Evolutionary conservation across 805 yeast genomes (phyloP), one percentile per base, ranked within the genome.

Genomic region (Candida railenensis): DNA sequence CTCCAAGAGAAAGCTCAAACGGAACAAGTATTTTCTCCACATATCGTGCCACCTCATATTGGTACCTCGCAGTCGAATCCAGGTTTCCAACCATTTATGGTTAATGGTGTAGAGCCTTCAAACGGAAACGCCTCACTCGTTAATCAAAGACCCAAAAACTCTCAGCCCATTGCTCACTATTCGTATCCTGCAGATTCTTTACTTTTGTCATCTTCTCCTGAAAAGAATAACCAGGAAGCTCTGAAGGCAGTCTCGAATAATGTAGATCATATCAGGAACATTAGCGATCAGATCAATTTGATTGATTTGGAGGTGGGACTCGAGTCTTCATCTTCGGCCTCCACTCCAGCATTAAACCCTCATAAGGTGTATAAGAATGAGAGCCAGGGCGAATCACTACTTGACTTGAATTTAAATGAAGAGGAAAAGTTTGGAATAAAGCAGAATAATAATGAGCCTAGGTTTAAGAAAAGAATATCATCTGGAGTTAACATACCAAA

Each of bases 261-360:
- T 11, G 30, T 25, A 25, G 30, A 25, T 25, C 30, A 25, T 25
- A 25, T 25, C 30, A 36, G 39, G 18, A 16, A n/a, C 18, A 12
- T 36, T 20, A 20, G 39, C 19, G 22, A 36, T 4, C 39, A 22
- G 25, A 34, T 36, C 19, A 65, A 62, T 44, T 56, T 69, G 40
- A 68, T 69, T 45, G 73, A 68, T 44, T 54, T 69, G 20, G 73
- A 69, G 39, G 62, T 63, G 1, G 71, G 69, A 3, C 54, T 66
- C 15, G 64, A 63, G 18, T 59, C 65, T 3, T 54, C 62, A 4
- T 53, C 57, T 22, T 52, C 60, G 3, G 37, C 58, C 15, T 36
- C 54, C 15, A 51, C 61, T 2, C 57, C 58, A 11, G 49, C 30
- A 30, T 19, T 34, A 30, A 14, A 22, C 4, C 43, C 43, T 28